These are phyloP conservation scores for Aegilops speltoides DNA, from an alignment of 176 grass and related monocot genomes.

Conservation along the genomic window DNA sequence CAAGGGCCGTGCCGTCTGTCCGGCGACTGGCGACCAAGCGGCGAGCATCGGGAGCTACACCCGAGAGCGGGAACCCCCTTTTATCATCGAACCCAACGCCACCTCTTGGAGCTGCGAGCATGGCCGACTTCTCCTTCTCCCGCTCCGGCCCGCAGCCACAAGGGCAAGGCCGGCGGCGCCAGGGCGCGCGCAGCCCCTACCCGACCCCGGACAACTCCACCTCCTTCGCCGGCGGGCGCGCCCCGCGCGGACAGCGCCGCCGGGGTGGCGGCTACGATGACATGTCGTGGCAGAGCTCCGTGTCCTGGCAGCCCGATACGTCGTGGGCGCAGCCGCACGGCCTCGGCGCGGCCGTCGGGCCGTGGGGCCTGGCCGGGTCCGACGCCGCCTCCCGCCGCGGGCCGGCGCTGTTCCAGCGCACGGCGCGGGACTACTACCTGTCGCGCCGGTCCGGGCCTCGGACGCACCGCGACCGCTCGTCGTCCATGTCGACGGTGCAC, in stretches of 20 bases:
- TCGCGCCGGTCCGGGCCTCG: slow-evolving; percentile 10
- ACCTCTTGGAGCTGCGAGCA: background rate
- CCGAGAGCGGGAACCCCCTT: background rate
- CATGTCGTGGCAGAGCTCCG: slow-evolving; percentile 66
- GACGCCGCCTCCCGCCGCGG: slow-evolving; percentile 24
- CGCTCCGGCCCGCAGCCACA: slow-evolving; percentile 42
- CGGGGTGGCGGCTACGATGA: slow-evolving; percentile 9
- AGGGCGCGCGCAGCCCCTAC: background rate
- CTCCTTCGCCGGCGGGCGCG: slow-evolving; percentile 9
- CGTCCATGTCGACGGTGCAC: background rate
- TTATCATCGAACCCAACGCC: background rate
- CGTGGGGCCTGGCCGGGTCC: slow-evolving; percentile 29
- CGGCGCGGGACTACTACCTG: slow-evolving; percentile 64
- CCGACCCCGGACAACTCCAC: slow-evolving; percentile 15
- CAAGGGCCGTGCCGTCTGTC: slow-evolving; percentile 20
- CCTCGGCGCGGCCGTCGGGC: slow-evolving; percentile 52
- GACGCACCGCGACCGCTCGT: slow-evolving; percentile 23
- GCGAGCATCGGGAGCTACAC: slow-evolving; percentile 26
- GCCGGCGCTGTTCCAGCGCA: slow-evolving; percentile 47
- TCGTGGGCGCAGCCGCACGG: slow-evolving; percentile 52
- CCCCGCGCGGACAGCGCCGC: background rate
- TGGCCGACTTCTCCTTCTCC: slow-evolving; percentile 68
- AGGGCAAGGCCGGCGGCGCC: slow-evolving; percentile 13
- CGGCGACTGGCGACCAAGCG: slow-evolving; percentile 13
- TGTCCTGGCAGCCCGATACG: slow-evolving; percentile 58